phyloP scores from a whole-genome alignment of 2,329 filamentous ascomycete species.

The Periconia sp. region DNA sequence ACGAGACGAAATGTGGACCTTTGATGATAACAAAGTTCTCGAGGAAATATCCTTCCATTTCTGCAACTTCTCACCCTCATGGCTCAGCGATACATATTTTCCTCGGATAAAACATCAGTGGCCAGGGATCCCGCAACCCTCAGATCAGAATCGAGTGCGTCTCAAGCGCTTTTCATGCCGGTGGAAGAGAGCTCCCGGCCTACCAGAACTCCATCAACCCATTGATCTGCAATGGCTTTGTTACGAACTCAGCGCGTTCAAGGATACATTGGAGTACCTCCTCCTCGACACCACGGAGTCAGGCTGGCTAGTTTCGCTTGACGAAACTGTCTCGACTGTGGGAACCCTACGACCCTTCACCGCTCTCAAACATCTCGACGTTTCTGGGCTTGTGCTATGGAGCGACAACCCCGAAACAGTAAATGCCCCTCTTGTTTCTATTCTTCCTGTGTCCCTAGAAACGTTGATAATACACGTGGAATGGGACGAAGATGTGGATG shows the following conservation, averaged over 20 bases:
- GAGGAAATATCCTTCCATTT: not conserved
- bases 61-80: not conserved
- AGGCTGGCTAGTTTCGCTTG: conserved; percentile 9
- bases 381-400: conserved; percentile 19
- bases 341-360: conserved; percentile 15
- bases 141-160: not conserved
- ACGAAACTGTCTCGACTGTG: conserved; percentile 8
- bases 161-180: not conserved
- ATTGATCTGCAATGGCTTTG: conserved; percentile 5
- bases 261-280: conserved; percentile 5
- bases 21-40: not conserved
- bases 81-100: not conserved
- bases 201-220: not conserved
- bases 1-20: not conserved
- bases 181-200: not conserved
- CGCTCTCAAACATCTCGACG: conserved; percentile 13
- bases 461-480: conserved; percentile 14
- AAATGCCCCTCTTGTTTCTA: conserved; percentile 5
- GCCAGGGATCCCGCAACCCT: not conserved
- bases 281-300: conserved; percentile 13
- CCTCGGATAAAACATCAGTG: not conserved
- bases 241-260: not conserved
- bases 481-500: conserved; percentile 20
- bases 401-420: conserved; percentile 8
- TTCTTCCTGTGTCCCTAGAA: conserved; percentile 16